phyloP scores from a whole-genome alignment of 2,329 filamentous ascomycete species.

The Aureobasidium sp. region DNA sequence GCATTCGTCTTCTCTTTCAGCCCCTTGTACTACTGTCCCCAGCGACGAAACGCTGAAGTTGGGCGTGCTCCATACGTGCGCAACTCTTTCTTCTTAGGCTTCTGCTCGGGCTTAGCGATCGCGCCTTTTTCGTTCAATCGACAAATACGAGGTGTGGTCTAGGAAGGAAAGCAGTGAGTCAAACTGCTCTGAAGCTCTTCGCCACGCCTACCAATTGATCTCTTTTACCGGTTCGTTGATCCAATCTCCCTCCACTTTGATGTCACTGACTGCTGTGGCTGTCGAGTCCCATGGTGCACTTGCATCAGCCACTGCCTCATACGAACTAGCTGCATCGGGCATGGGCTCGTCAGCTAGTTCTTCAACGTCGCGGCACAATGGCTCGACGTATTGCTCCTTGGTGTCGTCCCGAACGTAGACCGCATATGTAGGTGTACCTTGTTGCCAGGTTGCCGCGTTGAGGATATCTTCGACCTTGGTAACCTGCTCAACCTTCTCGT shows the following conservation, averaged over 20 bases:
- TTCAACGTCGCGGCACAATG: constrained; percentile 33
- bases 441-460: constrained; percentile 64
- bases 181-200: constrained; percentile 6
- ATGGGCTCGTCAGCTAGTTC: constrained; percentile 7
- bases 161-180: constrained; percentile 17
- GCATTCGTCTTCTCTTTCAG: constrained; percentile 5
- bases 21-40: background rate
- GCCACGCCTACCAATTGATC: constrained; percentile 13
- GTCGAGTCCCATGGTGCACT: background rate
- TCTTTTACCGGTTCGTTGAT: background rate
- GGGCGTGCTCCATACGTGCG: background rate
- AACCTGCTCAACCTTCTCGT: constrained; percentile 79
- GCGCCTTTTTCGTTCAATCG: constrained; percentile 5
- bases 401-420: constrained; percentile 81
- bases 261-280: background rate
- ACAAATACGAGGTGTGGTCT: background rate
- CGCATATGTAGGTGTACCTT: constrained; percentile 83
- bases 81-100: background rate
- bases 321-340: background rate
- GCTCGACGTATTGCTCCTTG: constrained; percentile 64
- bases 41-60: background rate
- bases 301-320: background rate
- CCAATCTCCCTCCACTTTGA: background rate
- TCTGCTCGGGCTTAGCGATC: constrained; percentile 1
- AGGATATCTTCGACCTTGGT: constrained; percentile 73